phyloP scores from a whole-genome alignment of 2,329 filamentous ascomycete species.

The Colletotrichum euphorbiae region DNA sequence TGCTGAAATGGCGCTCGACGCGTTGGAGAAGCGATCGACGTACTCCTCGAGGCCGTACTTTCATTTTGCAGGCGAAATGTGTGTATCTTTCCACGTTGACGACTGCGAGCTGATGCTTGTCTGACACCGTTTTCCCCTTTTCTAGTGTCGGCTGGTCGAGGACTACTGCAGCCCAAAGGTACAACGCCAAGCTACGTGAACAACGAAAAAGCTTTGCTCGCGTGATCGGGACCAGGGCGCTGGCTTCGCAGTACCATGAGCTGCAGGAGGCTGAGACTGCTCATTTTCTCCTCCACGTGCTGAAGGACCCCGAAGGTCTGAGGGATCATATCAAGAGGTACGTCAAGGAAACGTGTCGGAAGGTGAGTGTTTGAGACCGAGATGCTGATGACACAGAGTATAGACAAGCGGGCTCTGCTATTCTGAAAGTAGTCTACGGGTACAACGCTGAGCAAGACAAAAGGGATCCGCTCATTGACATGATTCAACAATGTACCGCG shows the following conservation, averaged over 20 bases:
- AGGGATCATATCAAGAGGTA: constrained; percentile 12
- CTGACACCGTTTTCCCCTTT: background rate
- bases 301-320: background rate
- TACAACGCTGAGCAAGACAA: constrained; percentile 33
- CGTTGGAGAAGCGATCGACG: constrained; percentile 51
- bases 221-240: constrained; percentile 55
- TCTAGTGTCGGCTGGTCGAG: background rate
- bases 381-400: background rate
- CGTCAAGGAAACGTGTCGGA: background rate
- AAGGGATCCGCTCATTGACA: constrained; percentile 35
- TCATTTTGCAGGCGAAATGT: constrained; percentile 52
- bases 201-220: constrained; percentile 57
- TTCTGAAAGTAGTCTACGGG: constrained; percentile 39
- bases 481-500: constrained; percentile 23
- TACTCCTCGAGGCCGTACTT: constrained; percentile 49
- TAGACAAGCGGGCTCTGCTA: constrained; percentile 39
- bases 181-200: background rate
- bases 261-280: constrained; percentile 51
- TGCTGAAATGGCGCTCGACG: constrained; percentile 48
- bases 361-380: too few species aligned
- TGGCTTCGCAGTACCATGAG: constrained; percentile 54
- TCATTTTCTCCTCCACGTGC: constrained; percentile 40
- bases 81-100: constrained; percentile 38
- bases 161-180: background rate
- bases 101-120: background rate